phyloP scores from a whole-genome alignment of 768 basidiomycete genomes.

The Lentinula sp. region DNA sequence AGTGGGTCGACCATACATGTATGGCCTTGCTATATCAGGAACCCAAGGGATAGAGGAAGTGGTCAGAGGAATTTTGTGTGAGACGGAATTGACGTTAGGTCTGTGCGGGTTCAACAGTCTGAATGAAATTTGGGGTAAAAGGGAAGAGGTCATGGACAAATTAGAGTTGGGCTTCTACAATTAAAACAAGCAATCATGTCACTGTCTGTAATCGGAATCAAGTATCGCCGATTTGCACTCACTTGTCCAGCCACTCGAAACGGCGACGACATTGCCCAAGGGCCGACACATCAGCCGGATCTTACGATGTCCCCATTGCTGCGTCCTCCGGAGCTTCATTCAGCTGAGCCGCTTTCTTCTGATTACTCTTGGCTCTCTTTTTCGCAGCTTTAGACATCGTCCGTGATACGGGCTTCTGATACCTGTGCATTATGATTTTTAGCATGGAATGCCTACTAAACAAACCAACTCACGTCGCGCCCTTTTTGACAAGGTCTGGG shows the following conservation, averaged over 20 bases:
- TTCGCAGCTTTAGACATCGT: slow-evolving; percentile 55
- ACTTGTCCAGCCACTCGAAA: neutral
- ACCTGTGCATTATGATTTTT: slow-evolving; percentile 26
- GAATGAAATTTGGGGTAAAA: neutral
- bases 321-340: neutral
- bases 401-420: slow-evolving; percentile 48
- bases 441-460: neutral
- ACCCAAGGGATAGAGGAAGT: slow-evolving; percentile 44
- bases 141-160: neutral
- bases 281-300: no score
- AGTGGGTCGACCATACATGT: slow-evolving; percentile 40
- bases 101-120: neutral
- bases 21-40: slow-evolving; percentile 42
- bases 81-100: slow-evolving; percentile 26
- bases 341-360: slow-evolving; percentile 20
- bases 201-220: neutral
- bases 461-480: slow-evolving; percentile 43
- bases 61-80: slow-evolving; percentile 35
- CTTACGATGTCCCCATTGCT: neutral
- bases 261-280: neutral
- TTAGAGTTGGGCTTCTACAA: neutral
- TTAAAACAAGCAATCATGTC: neutral
- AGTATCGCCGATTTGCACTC: neutral
- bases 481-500: slow-evolving; percentile 27
- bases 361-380: slow-evolving; percentile 42